Conservation (phyloP, 192 early-diverging fungal genomes). For the Linnemannia elongata region DNA sequence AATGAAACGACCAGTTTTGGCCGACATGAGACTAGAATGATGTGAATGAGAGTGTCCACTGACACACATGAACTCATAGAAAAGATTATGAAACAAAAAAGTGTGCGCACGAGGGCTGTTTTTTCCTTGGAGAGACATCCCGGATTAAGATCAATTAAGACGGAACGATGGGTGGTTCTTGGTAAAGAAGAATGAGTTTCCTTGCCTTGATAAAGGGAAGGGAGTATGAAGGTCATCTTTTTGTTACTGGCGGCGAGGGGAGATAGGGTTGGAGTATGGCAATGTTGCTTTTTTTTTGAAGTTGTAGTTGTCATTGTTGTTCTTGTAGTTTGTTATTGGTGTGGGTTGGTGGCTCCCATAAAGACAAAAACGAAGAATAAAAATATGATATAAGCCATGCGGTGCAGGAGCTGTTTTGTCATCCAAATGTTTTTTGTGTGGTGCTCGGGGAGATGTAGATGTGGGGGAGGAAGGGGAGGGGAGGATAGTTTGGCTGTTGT, state of each 20-base stretch:
- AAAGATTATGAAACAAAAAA: background rate
- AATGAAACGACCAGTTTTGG: too few relatives aligned
- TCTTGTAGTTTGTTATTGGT: too few relatives aligned
- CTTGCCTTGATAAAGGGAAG: too few relatives aligned
- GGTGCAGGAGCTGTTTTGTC: conserved; percentile 4
- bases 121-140: background rate
- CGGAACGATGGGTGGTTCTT: background rate
- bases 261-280: background rate
- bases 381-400: background rate
- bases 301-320: background rate
- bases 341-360: background rate
- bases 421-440: background rate
- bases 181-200: background rate
- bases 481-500: background rate
- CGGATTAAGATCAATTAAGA: too few relatives aligned
- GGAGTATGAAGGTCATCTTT: background rate
- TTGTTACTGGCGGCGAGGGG: background rate
- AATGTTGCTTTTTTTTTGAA: background rate
- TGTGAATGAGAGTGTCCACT: too few relatives aligned
- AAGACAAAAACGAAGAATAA: background rate
- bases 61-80: background rate
- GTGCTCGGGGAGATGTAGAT: background rate
- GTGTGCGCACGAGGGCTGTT: background rate
- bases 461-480: background rate
- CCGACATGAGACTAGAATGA: background rate